Base-by-base conservation (phyloP, 768 basidiomycete species). In the Boletus reticuloceps region DNA sequence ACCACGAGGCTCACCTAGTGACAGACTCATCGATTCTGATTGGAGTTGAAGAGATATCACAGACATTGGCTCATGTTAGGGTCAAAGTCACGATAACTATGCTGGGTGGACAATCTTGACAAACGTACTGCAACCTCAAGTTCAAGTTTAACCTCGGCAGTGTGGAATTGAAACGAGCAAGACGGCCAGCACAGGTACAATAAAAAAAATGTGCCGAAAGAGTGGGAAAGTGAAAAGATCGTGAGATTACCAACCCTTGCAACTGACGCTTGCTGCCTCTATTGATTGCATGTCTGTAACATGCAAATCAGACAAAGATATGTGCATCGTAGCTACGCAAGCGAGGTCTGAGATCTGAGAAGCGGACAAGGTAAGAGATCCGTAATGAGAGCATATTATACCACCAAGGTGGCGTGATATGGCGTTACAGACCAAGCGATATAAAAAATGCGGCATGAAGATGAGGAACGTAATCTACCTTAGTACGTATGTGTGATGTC, bases 401-500 rank as follows among this genome's bases (percentile, higher is more conserved):
- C 63, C 64, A 68, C 56, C 25, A 45, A 37, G 6, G 61, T 50
- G 51, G 51, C 43, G 39, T 19, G 32, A 40, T 59, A 54, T 48
- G 58, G 57, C 51, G 48, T 57, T 49, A 41, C 49, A 47, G 45
- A 50, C 40, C 22, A 56, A 25, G 55, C 47, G 58, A 66, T 53
- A 52, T 55, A 60, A 54, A 63, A 49, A 52, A 52, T 66, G 67
- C 54, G 50, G 56, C 66, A 64, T 64, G 54, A 59, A 42, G 54
- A 32, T 39, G 60, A 51, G 50, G 19, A 58, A 57, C 58, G 53
- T 67, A 58, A 54, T 63, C 64, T 67, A 68, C 60, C 63, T 55
- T 58, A 40, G 57, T 65, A 68, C 65, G 60, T 66, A 67, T 64
- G 67, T 62, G 58, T 22, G 41, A 36, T 62, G 67, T 67, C 66